phyloP scores from a whole-genome alignment of 1,284 basidiomycete genomes.

The Nidula niveotomentosa region DNA sequence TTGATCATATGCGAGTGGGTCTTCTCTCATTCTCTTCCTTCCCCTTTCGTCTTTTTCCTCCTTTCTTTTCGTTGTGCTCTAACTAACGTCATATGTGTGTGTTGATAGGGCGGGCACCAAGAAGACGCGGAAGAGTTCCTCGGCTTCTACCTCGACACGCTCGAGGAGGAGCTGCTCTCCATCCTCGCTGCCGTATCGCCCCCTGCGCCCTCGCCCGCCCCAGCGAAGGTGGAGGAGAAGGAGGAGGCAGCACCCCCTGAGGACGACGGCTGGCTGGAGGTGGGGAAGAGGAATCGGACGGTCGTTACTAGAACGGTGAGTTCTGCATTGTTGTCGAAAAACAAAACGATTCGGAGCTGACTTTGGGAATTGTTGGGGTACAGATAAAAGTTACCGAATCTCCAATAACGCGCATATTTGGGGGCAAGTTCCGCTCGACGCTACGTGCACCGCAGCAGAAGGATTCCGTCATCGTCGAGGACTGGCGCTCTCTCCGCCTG shows the following conservation, averaged over 20 bases:
- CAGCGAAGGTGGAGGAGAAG: slow-evolving; percentile 36
- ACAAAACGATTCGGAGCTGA: neutral
- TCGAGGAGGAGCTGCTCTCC: slow-evolving; percentile 89
- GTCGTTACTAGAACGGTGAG: slow-evolving; percentile 82
- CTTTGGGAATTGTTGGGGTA: neutral
- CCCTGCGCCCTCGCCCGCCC: slow-evolving; percentile 20
- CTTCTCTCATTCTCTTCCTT: slow-evolving; percentile 5
- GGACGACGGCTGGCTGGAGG: slow-evolving; percentile 87
- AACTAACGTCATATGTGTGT: neutral
- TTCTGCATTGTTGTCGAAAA: slow-evolving; percentile 12
- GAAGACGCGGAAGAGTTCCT: slow-evolving; percentile 99
- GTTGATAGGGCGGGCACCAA: slow-evolving; percentile 80
- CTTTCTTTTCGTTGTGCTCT: neutral
- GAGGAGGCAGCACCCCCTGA: slow-evolving; percentile 39
- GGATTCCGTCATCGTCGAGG: slow-evolving; percentile 90
- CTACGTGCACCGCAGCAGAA: slow-evolving; percentile 80
- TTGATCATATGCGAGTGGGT: slow-evolving; percentile 89
- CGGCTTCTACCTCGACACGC: slow-evolving; percentile 94
- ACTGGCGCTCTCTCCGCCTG: slow-evolving; percentile 87
- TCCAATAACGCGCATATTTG: slow-evolving; percentile 91
- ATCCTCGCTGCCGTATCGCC: slow-evolving; percentile 53
- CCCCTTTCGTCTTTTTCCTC: neutral
- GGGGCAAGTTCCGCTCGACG: slow-evolving; percentile 90
- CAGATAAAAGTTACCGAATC: slow-evolving; percentile 83
- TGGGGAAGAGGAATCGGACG: slow-evolving; percentile 86